These are phyloP conservation scores for Phycomyces blakesleeanus DNA, from an alignment of 192 early-diverging fungal genomes.

Conservation along the genomic window DNA sequence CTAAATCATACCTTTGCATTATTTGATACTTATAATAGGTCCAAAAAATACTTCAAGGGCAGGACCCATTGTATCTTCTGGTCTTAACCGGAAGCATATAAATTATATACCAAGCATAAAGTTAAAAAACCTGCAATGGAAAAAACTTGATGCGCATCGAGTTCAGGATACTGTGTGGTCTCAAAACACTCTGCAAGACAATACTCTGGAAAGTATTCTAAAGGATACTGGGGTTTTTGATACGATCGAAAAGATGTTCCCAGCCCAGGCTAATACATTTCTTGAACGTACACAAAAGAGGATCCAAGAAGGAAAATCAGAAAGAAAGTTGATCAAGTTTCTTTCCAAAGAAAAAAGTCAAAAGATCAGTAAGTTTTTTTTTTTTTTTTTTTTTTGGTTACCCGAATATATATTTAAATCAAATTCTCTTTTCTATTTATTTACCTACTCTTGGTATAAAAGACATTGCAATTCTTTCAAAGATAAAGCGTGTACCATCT, in stretches of 20 bases:
- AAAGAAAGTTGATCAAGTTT: slow-evolving; percentile 54
- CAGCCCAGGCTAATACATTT: slow-evolving; percentile 52
- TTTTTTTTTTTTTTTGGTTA: too few species aligned
- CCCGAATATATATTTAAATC: too few species aligned
- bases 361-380: slow-evolving; percentile 48
- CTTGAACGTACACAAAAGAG: slow-evolving; percentile 38
- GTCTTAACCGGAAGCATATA: background rate
- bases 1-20: background rate
- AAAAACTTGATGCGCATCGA: slow-evolving; percentile 25
- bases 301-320: slow-evolving; percentile 46
- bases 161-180: slow-evolving; percentile 30
- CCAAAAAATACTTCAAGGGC: background rate
- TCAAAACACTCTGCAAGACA: slow-evolving; percentile 2
- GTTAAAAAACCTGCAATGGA: slow-evolving; percentile 32
- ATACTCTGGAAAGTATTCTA: slow-evolving; percentile 19
- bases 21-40: background rate
- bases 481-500: slow-evolving; percentile 30
- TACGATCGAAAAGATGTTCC: slow-evolving; percentile 64
- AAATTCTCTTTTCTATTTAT: background rate
- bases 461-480: slow-evolving; percentile 33
- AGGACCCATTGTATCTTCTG: background rate
- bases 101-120: slow-evolving; percentile 7
- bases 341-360: slow-evolving; percentile 63
- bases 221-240: slow-evolving; percentile 56
- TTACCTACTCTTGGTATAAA: background rate